Percentiles rank a stretch among this genome's conserved stretches.
These are phyloP conservation scores for Kurtzmaniella fragi DNA, from an alignment of 805 yeast genomes.

Conservation along the genomic window DNA sequence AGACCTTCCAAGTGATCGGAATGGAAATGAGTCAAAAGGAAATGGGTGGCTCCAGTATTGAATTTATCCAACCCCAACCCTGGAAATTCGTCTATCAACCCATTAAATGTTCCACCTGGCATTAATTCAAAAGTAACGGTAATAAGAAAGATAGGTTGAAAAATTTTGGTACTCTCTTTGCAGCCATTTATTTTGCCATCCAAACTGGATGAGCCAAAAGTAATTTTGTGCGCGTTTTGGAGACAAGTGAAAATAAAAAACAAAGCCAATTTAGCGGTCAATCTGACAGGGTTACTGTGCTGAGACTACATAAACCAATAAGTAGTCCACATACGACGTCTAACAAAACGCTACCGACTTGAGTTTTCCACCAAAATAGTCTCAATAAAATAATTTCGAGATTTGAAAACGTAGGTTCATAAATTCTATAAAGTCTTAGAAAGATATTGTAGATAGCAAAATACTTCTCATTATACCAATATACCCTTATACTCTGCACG, in stretches of 20 bases:
- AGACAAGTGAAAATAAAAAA: neutral
- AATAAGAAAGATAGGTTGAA: neutral
- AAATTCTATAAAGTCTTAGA: too few relatives aligned
- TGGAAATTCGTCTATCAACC: conserved; percentile 45
- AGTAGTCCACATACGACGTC: too few relatives aligned
- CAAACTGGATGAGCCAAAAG: neutral
- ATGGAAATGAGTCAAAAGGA: conserved; percentile 49
- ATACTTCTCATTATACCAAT: conserved; percentile 64
- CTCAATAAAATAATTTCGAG: too few relatives aligned
- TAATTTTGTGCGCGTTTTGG: neutral
- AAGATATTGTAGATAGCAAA: too few relatives aligned
- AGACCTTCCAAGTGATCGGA: conserved; percentile 51
- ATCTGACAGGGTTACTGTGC: too few relatives aligned
- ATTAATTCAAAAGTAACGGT: neutral
- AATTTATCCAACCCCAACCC: conserved; percentile 36
- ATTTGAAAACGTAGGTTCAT: too few relatives aligned
- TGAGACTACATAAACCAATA: too few relatives aligned
- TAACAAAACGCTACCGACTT: too few relatives aligned
- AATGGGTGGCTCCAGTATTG: conserved; percentile 18
- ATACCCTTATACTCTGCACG: conserved; percentile 76
- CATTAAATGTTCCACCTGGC: conserved; percentile 31
- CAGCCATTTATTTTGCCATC: neutral
- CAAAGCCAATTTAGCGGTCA: too few relatives aligned
- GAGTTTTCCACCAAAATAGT: too few relatives aligned
- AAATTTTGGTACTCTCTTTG: too few relatives aligned